Evolutionary conservation across 2,329 filamentous ascomycete genomes (phyloP), one percentile per base, ranked within the genome.

Genomic region (Nectriaceae sp.): DNA sequence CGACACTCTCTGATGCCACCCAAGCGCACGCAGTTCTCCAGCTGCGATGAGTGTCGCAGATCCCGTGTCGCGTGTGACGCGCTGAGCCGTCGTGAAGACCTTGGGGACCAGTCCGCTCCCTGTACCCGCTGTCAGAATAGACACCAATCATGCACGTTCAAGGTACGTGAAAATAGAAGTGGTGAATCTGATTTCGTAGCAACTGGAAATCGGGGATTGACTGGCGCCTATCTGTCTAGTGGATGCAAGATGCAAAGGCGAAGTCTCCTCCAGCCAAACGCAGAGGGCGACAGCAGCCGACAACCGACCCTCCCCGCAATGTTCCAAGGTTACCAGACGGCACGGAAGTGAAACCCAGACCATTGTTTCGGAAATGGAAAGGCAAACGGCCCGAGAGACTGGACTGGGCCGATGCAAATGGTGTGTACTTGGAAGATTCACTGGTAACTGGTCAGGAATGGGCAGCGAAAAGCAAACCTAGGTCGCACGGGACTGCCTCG

Each of bases 61-160:
- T 65, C 61, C 5, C 62, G 65, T 18, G 63, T 68, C 18, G 63
- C 62, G 6, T 67, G 65, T 42, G 64, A 68, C 40, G 62, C 62
- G 1, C 47, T 53, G 26, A 56, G 44, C 38, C 54, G 53, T 19
- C 26, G 43, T 13, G 45, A 42, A 16, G 82, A 85, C 6, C 82
- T 77, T 1, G 85, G 84, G 10, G 77, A 83, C 55, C 82, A 87
- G 36, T 87, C 79, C 13, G 79, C 83, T 58, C 84, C 82, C 55
- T 90, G 87, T 3, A 89, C 86, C 0, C 88, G 77, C 56, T 88
- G 65, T 41, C 42, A 52, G 37, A 63, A 63, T 40, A 56, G 62
- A 8, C 40, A 53, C 21, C 54, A 53, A 19, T 22, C 50, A 10
- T 68, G 65, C 41, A 68, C 63, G 13, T 68, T 68, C 43, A 61